Conservation (phyloP, 108 stramenopile genomes). For the Conticribra guillardii region DNA sequence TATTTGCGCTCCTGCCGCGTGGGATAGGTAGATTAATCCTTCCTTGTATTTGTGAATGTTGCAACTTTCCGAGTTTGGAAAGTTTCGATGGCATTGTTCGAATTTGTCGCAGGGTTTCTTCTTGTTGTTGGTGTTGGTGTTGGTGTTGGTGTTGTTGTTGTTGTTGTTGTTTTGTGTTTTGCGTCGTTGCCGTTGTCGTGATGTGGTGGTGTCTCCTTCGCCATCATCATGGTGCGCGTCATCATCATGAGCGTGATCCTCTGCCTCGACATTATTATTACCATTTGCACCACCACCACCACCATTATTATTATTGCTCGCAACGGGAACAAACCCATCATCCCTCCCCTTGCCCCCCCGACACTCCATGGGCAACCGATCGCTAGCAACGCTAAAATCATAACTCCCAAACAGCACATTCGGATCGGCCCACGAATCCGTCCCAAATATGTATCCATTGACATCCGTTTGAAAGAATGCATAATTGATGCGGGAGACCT, state of each 20-base stretch:
- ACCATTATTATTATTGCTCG: neutral
- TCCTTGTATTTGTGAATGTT: slow-evolving; percentile 28
- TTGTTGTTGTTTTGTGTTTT: neutral
- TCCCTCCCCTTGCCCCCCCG: slow-evolving; percentile 29
- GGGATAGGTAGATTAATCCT: slow-evolving; percentile 27
- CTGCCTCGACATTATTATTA: neutral
- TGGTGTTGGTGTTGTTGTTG: neutral
- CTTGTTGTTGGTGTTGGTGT: neutral
- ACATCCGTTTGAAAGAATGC: slow-evolving; percentile 45
- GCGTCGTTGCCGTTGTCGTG: neutral
- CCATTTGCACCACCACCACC: neutral
- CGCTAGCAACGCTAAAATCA: slow-evolving; percentile 8
- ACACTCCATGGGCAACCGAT: slow-evolving; percentile 18
- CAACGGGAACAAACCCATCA: slow-evolving; percentile 28
- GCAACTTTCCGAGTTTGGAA: slow-evolving; percentile 36
- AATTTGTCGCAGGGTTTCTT: slow-evolving; percentile 18
- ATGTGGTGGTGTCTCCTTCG: neutral
- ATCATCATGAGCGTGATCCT: no score
- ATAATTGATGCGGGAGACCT: slow-evolving; percentile 36
- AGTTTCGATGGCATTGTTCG: slow-evolving; percentile 47
- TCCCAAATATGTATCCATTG: slow-evolving; percentile 37
- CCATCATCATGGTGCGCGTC: neutral
- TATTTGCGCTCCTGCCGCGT: slow-evolving; percentile 23
- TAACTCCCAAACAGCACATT: slow-evolving; percentile 26
- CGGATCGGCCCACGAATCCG: slow-evolving; percentile 47